Evolutionary conservation across 2,329 filamentous ascomycete genomes (phyloP).

Genomic region (Cladophialophora immunda): DNA sequence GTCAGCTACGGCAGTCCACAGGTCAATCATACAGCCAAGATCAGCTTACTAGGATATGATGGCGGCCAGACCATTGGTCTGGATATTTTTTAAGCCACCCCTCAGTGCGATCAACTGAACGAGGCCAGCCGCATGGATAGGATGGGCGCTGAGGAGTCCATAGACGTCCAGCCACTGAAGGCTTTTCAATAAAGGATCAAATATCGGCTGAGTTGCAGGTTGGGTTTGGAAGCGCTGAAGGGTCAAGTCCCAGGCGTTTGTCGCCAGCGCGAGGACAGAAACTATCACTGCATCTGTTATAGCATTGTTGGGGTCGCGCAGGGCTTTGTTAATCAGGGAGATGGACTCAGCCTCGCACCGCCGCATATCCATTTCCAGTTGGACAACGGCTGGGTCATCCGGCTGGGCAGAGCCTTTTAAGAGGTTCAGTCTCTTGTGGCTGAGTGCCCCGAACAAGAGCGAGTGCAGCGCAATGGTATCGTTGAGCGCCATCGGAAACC

Average conservation of each 20-base stretch:
- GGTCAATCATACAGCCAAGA: neutral
- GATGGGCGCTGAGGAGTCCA: constrained; percentile 19
- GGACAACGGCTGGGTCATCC: neutral
- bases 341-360: constrained; percentile 18
- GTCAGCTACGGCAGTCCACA: neutral
- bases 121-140: constrained; percentile 21
- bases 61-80: constrained; percentile 17
- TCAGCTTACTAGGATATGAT: constrained; percentile 20
- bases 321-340: constrained; percentile 15
- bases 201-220: constrained; percentile 15
- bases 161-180: constrained; percentile 24
- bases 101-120: constrained; percentile 16
- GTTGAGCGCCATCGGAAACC: constrained; percentile 21
- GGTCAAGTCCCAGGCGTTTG: constrained; percentile 25
- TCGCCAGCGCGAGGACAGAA: constrained; percentile 19
- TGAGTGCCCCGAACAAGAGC: constrained; percentile 21
- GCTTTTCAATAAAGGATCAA: constrained; percentile 22
- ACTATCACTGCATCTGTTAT: constrained; percentile 21
- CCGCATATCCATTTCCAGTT: constrained; percentile 19
- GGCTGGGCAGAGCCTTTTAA: neutral
- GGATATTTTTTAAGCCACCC: constrained; percentile 15
- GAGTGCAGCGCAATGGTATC: constrained; percentile 20
- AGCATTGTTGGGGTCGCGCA: constrained; percentile 3
- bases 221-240: constrained; percentile 8
- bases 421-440: constrained; percentile 19